These are phyloP conservation scores for Cardamine chenopodiifolia DNA, from an alignment of 345 rosid species.

Conservation along the genomic window DNA sequence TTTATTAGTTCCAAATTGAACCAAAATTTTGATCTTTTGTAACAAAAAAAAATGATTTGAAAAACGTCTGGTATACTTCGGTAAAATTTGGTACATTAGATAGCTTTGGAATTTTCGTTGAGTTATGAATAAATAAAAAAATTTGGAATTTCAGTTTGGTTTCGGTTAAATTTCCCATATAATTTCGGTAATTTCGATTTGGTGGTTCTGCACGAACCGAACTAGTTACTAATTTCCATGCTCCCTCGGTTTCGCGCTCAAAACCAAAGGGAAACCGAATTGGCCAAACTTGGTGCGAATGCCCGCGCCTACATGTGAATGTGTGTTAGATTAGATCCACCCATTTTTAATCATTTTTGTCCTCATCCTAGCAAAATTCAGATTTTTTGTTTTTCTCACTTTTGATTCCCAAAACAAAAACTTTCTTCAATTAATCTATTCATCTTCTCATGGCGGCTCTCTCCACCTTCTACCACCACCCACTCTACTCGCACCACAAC, in stretches of 20 bases:
- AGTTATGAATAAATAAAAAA: not conserved
- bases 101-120: too few relatives aligned
- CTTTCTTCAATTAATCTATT: conserved; percentile 20
- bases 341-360: conserved; percentile 27
- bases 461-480: conserved; percentile 40
- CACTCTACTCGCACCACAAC: conserved; percentile 26
- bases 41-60: not conserved
- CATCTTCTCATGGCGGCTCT: conserved; percentile 29
- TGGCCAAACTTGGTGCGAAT: not conserved
- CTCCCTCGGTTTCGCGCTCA: not conserved
- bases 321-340: conserved; percentile 24
- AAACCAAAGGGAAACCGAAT: not conserved
- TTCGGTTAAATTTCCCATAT: not conserved
- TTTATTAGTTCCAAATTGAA: not conserved
- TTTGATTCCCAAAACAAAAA: conserved; percentile 17
- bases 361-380: conserved; percentile 7
- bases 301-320: not conserved
- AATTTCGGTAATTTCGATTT: not conserved
- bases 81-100: not conserved
- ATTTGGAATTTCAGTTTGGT: not conserved
- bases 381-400: conserved; percentile 6
- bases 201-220: not conserved
- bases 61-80: not conserved
- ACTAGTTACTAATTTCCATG: not conserved
- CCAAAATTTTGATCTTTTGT: not conserved